phyloP scores from a whole-genome alignment of 2,329 filamentous ascomycete species.

The Epichloe coenophiala region DNA sequence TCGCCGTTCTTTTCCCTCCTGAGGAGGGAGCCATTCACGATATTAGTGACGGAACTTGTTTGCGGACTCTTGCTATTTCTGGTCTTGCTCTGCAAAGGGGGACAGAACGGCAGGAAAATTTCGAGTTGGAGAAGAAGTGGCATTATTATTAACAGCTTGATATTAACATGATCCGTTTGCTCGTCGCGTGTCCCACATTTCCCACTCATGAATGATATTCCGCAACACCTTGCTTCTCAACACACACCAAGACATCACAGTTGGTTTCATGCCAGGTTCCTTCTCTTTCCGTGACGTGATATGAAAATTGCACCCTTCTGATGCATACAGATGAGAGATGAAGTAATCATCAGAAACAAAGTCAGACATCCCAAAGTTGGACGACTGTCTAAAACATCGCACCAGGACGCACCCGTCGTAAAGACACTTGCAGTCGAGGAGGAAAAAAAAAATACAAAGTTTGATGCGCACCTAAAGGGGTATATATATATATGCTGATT shows the following conservation, averaged over 20 bases:
- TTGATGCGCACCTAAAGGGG: background rate
- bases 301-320: background rate
- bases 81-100: too few relatives aligned
- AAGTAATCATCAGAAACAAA: background rate
- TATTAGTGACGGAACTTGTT: too few relatives aligned
- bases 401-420: background rate
- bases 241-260: background rate
- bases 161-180: conserved; percentile 1
- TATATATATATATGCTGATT: conserved; percentile 2
- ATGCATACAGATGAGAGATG: background rate
- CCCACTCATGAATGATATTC: conserved; percentile 1
- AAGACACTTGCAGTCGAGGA: background rate
- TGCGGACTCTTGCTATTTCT: too few relatives aligned
- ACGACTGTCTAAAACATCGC: background rate
- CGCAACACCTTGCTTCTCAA: background rate
- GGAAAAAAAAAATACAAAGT: background rate
- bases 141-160: conserved; percentile 4
- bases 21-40: too few relatives aligned
- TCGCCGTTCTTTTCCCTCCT: too few relatives aligned
- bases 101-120: too few relatives aligned
- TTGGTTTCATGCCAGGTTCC: background rate
- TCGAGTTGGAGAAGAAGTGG: background rate
- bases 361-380: background rate
- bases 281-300: background rate
- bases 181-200: background rate